Base-by-base conservation (phyloP, 371 early-diverging fungal genomes). In the Dinochytrium kinnereticum region DNA sequence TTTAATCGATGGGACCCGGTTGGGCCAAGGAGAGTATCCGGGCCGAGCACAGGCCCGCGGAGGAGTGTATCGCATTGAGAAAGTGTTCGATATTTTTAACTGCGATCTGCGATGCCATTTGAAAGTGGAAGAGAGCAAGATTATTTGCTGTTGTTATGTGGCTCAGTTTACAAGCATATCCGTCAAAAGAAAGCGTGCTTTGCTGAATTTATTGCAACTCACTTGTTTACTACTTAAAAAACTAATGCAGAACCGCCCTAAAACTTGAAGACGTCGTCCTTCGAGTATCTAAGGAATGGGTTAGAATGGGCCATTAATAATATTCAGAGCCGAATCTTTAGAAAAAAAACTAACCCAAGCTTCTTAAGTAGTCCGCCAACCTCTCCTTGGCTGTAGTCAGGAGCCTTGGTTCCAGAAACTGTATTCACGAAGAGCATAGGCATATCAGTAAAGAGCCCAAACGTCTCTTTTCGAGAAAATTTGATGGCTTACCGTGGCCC, bases 191-290 rank as follows among this genome's bases (percentile, higher is more conserved):
- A n/a, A n/a, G n/a, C n/a, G n/a, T n/a, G n/a, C n/a, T n/a, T n/a
- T n/a, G n/a, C n/a, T n/a, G n/a, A n/a, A n/a, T n/a, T n/a, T n/a
- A n/a, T n/a, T n/a, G n/a, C n/a, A n/a, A n/a, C n/a, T n/a, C n/a
- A n/a, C n/a, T n/a, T n/a, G n/a, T n/a, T n/a, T n/a, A n/a, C n/a
- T n/a, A n/a, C n/a, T n/a, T n/a, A n/a, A n/a, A n/a, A n/a, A n/a
- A n/a, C n/a, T n/a, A n/a, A n/a, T n/a, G n/a, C n/a, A n/a, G n/a
- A n/a, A n/a, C n/a, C n/a, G n/a, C 44, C 19, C 44, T 91, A 96
- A 76, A 97, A 96, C 80, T 95, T 95, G 88, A 92, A 97, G 28
- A 97, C 94, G 77, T 92, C 92, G 78, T 93, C 92, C 59, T 89
- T 90, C 50, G 92, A 84, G 84, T 95, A 94, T 80, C 93, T 93